phyloP scores from a whole-genome alignment of 2,329 filamentous ascomycete species.

The Balansia obtecta region DNA sequence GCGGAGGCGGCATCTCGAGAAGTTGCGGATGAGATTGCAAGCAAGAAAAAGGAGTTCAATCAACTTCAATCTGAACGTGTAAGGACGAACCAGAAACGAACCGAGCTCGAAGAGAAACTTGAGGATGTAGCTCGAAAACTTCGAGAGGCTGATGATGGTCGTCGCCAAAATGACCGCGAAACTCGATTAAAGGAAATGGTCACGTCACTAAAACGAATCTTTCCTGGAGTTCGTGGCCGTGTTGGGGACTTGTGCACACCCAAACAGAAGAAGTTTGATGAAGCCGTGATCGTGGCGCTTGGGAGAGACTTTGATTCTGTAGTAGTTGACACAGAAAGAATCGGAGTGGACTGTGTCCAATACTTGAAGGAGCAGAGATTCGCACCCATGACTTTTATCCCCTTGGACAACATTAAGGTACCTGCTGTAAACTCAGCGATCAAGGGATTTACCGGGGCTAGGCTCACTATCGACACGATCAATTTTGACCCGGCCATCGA shows the following conservation, averaged over 20 bases:
- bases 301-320: conserved; percentile 91
- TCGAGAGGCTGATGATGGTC: conserved; percentile 73
- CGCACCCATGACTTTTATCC: conserved; percentile 85
- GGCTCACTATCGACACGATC: conserved; percentile 89
- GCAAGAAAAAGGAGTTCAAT: conserved; percentile 86
- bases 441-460: conserved; percentile 75
- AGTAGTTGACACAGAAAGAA: conserved; percentile 90
- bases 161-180: conserved; percentile 76
- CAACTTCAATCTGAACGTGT: conserved; percentile 72
- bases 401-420: conserved; percentile 94
- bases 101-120: conserved; percentile 86
- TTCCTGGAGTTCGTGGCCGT: conserved; percentile 80
- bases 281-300: conserved; percentile 83
- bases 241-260: conserved; percentile 87
- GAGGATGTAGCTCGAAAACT: conserved; percentile 69
- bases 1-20: conserved; percentile 53
- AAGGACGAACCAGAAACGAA: conserved; percentile 67
- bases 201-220: conserved; percentile 75
- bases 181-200: conserved; percentile 70
- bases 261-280: conserved; percentile 93
- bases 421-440: conserved; percentile 80
- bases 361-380: conserved; percentile 86
- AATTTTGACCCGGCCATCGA: conserved; percentile 84
- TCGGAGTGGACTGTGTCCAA: conserved; percentile 84
- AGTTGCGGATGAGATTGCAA: conserved; percentile 64